Conservation (phyloP, 257 asterid genomes). For the Primulina eburnea region DNA sequence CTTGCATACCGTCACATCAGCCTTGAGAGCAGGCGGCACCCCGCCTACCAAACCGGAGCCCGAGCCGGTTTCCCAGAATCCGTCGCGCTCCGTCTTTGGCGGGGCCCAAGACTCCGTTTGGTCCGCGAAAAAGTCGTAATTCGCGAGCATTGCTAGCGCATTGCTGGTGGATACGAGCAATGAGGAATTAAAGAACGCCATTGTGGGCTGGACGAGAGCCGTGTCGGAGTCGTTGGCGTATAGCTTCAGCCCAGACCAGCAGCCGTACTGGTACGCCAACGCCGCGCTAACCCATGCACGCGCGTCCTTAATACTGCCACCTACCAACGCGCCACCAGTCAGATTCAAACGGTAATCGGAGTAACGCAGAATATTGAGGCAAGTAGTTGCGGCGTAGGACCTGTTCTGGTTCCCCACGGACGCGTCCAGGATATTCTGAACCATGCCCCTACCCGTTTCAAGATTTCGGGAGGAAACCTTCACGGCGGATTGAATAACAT, state of each 20-base stretch:
- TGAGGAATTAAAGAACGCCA: conserved; percentile 39
- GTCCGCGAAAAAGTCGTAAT: conserved; percentile 44
- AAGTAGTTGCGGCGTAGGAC: conserved; percentile 37
- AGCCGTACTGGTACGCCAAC: conserved; percentile 49
- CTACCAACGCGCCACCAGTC: conserved; percentile 24
- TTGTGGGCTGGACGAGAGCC: conserved; percentile 40
- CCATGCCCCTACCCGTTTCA: conserved; percentile 38
- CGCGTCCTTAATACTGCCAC: conserved; percentile 44
- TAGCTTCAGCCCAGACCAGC: conserved; percentile 52
- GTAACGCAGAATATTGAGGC: conserved; percentile 45
- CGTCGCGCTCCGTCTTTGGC: conserved; percentile 53
- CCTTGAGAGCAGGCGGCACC: conserved; percentile 36
- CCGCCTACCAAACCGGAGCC: conserved; percentile 14
- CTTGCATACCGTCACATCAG: conserved; percentile 52
- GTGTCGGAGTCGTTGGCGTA: conserved; percentile 44
- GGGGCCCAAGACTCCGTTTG: conserved; percentile 43
- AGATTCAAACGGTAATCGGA: conserved; percentile 34
- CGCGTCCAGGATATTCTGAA: conserved; percentile 27
- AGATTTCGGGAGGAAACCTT: conserved; percentile 31
- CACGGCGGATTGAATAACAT: conserved; percentile 45
- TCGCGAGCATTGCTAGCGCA: conserved; percentile 48
- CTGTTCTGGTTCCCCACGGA: conserved; percentile 44
- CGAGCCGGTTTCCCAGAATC: conserved; percentile 51
- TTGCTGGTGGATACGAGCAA: conserved; percentile 39
- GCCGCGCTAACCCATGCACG: conserved; percentile 75